Percentiles rank a stretch among this genome's conserved stretches.
Conservation (phyloP, 495 filamentous ascomycete species). For the Mycothermus thermophilus region DNA sequence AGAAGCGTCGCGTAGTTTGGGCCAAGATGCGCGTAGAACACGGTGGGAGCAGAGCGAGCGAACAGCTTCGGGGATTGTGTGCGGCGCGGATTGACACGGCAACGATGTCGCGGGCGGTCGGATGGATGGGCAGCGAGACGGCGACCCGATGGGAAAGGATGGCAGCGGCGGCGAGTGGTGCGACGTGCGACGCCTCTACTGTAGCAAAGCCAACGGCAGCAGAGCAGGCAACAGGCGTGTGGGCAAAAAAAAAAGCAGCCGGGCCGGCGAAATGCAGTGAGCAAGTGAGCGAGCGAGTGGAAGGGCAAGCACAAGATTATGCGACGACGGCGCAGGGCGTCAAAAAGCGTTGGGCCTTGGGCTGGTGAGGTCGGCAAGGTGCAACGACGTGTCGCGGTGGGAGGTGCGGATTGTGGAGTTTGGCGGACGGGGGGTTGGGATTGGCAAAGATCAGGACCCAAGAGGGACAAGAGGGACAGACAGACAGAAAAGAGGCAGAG, state of each 20-base stretch:
- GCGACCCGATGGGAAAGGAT: no score
- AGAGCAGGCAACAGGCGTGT: no score
- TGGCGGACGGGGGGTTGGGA: slow-evolving; percentile 21
- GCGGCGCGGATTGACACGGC: no score
- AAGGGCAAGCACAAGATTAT: not conserved
- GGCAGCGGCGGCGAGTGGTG: no score
- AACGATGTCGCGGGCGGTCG: no score
- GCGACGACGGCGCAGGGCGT: not conserved
- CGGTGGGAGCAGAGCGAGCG: slow-evolving; percentile 2
- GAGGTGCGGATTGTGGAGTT: slow-evolving; percentile 23
- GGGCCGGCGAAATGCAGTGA: not conserved
- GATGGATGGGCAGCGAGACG: no score
- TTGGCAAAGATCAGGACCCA: slow-evolving; percentile 7
- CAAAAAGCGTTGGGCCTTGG: slow-evolving; percentile 6
- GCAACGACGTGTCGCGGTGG: slow-evolving; percentile 22
- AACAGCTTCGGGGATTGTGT: slow-evolving; percentile 4
- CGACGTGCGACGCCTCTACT: no score
- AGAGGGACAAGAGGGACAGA: no score
- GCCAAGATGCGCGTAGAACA: no score
- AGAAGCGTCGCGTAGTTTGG: not conserved
- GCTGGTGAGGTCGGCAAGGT: slow-evolving; percentile 10
- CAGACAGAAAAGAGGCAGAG: no score
- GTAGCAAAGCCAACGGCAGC: no score
- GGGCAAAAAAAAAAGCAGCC: no score
- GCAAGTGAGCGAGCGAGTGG: not conserved